Base-by-base conservation (phyloP, 768 basidiomycete genomes). In the Xerocomellus intermedius region DNA sequence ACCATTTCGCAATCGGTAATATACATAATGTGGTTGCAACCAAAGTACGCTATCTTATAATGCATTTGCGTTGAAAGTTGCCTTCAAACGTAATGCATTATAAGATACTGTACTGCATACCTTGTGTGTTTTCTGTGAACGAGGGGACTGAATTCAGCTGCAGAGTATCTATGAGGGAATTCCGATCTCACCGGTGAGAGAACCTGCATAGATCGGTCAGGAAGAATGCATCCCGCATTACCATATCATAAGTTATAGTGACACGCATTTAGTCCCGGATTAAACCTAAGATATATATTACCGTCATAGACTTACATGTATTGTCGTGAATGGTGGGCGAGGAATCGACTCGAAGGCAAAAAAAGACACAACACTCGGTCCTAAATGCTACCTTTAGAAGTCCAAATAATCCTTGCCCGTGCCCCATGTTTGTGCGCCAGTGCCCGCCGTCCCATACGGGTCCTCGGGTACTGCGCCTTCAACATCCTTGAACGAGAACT, bases 401-500 rank as follows among this genome's bases (percentile, higher is more conserved):
- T 83, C 82, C 49, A 83, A 55, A 63, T 83, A 83, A 64, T 83
- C 82, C 42, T 77, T 73, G 39, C 78, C 78, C 22, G 74, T 71
- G 42, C 75, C 72, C 80, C 81, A 80, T 30, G 72, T 73, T 42
- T 69, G 66, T 33, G 70, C 77, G 19, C 74, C 69, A 1, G 73
- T 71, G n/a, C 74, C 73, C 3, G 67, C 63, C 2, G 71, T 70
- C 35, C 82, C 81, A 62, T 83, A 82, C 10, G 81, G 79, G 50
- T 83, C 81, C 38, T 82, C 81, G 16, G 65, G 64, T 3, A 67
- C 69, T 14, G 61, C 60, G 10, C 78, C 80, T 55, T 88, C 86
- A 5, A 81, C 82, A 55, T 89, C 88, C 66, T 87, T 88, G 71
- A 85, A 87, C 37, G 85, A 83, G 69, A 91, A 91, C 73, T 91